phyloP scores from a whole-genome alignment of 169 alveolate genomes.

The Eimeria necatrix region DNA sequence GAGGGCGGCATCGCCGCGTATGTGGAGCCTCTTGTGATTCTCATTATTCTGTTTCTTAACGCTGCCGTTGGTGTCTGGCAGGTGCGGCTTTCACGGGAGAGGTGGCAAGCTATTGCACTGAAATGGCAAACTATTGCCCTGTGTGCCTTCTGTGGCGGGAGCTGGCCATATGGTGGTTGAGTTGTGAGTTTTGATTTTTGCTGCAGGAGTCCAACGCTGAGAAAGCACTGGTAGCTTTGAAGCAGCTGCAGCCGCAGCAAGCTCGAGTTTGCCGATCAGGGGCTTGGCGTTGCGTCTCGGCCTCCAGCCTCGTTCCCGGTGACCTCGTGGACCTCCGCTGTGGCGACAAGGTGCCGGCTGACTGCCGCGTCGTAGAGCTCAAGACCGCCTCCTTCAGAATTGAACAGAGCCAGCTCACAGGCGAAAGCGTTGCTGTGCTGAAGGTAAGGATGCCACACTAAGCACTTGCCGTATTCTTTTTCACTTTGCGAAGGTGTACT shows the following conservation, averaged over 20 bases:
- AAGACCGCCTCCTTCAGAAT: conserved; percentile 96
- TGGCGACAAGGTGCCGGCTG: conserved; percentile 99
- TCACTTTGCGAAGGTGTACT: too few relatives aligned
- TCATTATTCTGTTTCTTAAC: conserved; percentile 96
- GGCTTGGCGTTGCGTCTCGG: conserved; percentile 94
- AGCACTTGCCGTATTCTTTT: neutral
- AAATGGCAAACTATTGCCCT: too few relatives aligned
- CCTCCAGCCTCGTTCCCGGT: conserved; percentile 97
- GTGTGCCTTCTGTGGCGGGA: neutral
- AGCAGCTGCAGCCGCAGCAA: conserved; percentile 95
- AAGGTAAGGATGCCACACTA: conserved; percentile 70
- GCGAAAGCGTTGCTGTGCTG: conserved; percentile 96
- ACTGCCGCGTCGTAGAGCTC: conserved; percentile 94
- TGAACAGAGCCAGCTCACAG: conserved; percentile 97
- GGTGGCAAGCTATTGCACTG: too few relatives aligned
- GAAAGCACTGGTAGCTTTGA: conserved; percentile 97
- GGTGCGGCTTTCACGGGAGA: neutral
- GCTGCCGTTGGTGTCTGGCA: conserved; percentile 99
- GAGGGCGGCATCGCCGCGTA: conserved; percentile 97
- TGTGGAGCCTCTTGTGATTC: conserved; percentile 98
- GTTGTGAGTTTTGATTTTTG: neutral
- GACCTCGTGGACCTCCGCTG: conserved; percentile 97
- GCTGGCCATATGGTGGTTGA: too few relatives aligned
- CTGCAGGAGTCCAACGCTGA: conserved; percentile 97
- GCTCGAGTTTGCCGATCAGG: conserved; percentile 96